Conservation (phyloP, 176 grass and related monocot genomes). For the Ensete ventricosum region DNA sequence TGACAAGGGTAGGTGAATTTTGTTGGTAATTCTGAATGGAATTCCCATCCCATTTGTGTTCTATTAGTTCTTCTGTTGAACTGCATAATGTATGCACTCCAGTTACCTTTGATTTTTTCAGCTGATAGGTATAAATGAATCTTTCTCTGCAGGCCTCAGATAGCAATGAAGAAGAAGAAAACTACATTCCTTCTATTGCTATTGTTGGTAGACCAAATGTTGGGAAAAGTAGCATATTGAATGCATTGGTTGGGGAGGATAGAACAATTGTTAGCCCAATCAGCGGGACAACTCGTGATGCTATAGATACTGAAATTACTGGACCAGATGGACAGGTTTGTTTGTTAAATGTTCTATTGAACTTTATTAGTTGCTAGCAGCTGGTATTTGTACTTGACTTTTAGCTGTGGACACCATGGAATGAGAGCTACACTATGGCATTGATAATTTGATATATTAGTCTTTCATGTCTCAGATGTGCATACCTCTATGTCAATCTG, state of each 20-base stretch:
- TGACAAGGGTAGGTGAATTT: no score
- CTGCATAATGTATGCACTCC: no score
- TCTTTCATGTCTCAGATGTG: background rate
- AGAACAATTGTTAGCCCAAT: constrained; percentile 96
- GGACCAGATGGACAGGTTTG: constrained; percentile 74
- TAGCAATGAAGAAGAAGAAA: constrained; percentile 53
- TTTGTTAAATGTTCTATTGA: constrained; percentile 1
- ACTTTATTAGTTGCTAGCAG: background rate
- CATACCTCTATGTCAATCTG: background rate
- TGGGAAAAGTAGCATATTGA: constrained; percentile 95
- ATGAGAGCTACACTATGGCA: background rate
- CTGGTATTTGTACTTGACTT: background rate
- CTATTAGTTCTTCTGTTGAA: no score
- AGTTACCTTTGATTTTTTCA: background rate
- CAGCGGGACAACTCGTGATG: constrained; percentile 95
- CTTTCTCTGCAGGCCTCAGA: constrained; percentile 29
- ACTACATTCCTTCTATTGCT: constrained; percentile 68
- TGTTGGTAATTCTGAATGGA: no score
- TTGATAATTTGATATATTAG: background rate
- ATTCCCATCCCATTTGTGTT: no score
- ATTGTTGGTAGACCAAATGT: constrained; percentile 99
- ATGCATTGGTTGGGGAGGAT: constrained; percentile 89
- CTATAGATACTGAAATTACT: constrained; percentile 86
- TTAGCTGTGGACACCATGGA: background rate
- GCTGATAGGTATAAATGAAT: background rate